Conservation (phyloP, 75 land plant species). For the Cupressus sempervirens region DNA sequence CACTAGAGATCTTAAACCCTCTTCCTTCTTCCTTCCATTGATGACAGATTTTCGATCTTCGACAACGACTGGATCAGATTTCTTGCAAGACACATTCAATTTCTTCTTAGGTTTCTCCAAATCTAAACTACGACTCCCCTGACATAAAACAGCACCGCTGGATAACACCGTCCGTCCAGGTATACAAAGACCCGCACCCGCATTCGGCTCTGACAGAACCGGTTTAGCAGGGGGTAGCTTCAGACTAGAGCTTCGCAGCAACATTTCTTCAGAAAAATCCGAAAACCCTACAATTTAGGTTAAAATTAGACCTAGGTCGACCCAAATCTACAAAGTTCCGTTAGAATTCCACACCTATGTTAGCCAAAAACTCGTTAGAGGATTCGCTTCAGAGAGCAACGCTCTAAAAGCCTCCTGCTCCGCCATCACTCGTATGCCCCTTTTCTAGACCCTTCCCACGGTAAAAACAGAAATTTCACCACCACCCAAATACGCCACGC, state of each 20-base stretch:
- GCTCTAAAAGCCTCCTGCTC: neutral
- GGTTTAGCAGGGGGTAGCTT: neutral
- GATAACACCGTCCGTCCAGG: no score
- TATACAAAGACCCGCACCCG: neutral
- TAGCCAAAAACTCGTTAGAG: neutral
- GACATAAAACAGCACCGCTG: neutral
- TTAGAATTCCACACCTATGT: no score
- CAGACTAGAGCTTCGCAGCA: neutral
- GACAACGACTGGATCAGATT: neutral
- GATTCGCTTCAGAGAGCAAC: neutral
- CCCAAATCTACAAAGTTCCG: no score
- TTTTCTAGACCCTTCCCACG: neutral
- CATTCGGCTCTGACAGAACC: neutral
- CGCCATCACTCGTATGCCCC: neutral
- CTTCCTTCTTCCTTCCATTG: neutral
- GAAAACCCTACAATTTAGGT: neutral
- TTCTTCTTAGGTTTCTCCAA: neutral
- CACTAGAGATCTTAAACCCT: neutral
- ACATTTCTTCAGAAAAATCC: neutral
- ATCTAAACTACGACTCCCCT: neutral
- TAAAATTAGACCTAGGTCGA: no score
- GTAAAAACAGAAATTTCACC: neutral
- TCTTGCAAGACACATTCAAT: neutral
- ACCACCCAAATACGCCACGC: no score
- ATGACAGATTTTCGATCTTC: neutral